These are phyloP conservation scores for Xylariaceae sp. DNA, from an alignment of 2,329 filamentous ascomycete species.

Conservation along the genomic window DNA sequence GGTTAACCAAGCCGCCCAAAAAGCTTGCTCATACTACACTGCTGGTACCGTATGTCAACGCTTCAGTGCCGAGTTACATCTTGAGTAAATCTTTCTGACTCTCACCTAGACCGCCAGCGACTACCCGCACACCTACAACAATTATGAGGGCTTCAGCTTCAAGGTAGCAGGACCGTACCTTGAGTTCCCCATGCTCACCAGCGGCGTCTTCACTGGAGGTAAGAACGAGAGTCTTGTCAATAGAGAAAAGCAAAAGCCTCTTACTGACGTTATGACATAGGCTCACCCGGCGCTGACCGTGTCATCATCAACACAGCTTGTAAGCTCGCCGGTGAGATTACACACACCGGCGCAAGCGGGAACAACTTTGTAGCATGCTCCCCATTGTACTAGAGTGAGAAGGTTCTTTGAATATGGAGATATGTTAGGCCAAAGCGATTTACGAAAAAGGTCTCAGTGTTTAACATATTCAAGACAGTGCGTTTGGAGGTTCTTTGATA, in stretches of 20 bases:
- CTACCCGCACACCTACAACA: conserved; percentile 61
- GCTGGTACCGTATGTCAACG: conserved; percentile 34
- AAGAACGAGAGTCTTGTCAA: conserved; percentile 21
- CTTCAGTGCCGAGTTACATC: neutral
- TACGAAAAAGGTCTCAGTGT: no score
- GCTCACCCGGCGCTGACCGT: conserved; percentile 64
- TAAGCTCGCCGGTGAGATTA: conserved; percentile 61
- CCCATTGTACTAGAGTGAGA: no score
- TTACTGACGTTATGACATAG: conserved; percentile 29
- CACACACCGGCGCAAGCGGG: conserved; percentile 66
- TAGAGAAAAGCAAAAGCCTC: neutral
- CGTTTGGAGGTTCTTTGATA: no score
- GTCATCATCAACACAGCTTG: conserved; percentile 60
- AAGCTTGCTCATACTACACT: conserved; percentile 51
- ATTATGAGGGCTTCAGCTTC: conserved; percentile 63
- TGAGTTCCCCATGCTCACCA: conserved; percentile 59
- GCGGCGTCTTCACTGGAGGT: conserved; percentile 56
- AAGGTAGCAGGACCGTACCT: conserved; percentile 56
- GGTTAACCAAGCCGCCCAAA: conserved; percentile 47
- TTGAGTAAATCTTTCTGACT: neutral
- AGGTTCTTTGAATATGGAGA: no score
- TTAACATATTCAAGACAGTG: no score
- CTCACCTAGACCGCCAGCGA: conserved; percentile 42
- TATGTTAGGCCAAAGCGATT: no score
- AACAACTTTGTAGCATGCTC: conserved; percentile 67